phyloP scores from a whole-genome alignment of 2,329 filamentous ascomycete genomes.

The Pseudogymnoascus sp. region DNA sequence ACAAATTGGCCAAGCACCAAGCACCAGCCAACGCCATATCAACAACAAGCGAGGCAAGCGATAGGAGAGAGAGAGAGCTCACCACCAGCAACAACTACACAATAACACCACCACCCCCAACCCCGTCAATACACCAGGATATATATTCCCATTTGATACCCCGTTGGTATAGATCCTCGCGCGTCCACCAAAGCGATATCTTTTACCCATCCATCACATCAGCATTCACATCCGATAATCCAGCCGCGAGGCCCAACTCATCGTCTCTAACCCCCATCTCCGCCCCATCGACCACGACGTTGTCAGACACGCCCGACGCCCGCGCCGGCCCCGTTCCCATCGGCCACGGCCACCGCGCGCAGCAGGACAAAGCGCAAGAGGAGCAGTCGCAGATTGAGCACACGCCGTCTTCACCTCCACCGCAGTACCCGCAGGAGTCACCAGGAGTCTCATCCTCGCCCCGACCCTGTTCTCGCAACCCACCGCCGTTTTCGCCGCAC shows the following conservation, averaged over 20 bases:
- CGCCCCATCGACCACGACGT: slow-evolving; percentile 32
- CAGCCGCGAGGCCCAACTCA: not conserved
- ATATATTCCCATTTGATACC: slow-evolving; percentile 4
- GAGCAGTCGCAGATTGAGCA: slow-evolving; percentile 24
- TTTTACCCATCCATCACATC: not conserved
- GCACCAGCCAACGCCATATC: not conserved
- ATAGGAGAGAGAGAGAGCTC: slow-evolving; percentile 2
- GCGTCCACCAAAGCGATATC: not conserved
- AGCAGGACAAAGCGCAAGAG: slow-evolving; percentile 21
- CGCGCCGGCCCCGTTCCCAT: slow-evolving; percentile 35
- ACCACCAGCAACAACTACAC: not conserved
- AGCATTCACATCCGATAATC: not conserved
- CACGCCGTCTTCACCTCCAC: slow-evolving; percentile 50
- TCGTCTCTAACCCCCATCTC: not conserved
- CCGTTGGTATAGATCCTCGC: not conserved
- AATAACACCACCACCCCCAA: slow-evolving; percentile 7
- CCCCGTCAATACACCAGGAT: not conserved
- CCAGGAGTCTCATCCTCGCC: slow-evolving; percentile 42
- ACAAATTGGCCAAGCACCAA: slow-evolving; percentile 1
- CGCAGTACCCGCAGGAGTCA: slow-evolving; percentile 38
- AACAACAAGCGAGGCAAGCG: slow-evolving; percentile 10
- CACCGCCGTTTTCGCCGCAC: not conserved
- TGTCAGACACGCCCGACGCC: slow-evolving; percentile 38
- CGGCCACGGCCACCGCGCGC: slow-evolving; percentile 16
- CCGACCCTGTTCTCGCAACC: slow-evolving; percentile 38